Evolutionary conservation across 805 yeast species (phyloP), one percentile per base, ranked within the genome.

Genomic region (Spathaspora arborariae): DNA sequence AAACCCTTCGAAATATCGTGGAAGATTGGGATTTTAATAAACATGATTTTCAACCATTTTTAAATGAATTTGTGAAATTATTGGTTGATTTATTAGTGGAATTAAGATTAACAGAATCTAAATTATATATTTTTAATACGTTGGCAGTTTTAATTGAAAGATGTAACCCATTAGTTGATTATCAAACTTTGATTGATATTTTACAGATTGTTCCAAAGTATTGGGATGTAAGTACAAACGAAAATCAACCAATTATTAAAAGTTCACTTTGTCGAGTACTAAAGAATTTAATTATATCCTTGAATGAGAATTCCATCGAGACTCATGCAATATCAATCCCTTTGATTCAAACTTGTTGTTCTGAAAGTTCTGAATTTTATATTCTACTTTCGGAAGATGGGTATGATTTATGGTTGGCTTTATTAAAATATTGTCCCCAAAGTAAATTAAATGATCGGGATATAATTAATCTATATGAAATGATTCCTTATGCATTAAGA

Each of bases 1-100:
- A 84, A 56, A 80, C 92, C 0, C 65, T 91, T 18, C 76, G 82
- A 49, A 74, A 79, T 22, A 73, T 87, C 42, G 72, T 92, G 26
- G 91, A 88, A 50, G 97, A 90, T 56, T 88, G 95, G 88, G 91
- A 87, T 50, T 91, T 92, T 62, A 74, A 81, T 34, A 84, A 87
- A 49, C 70, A 67, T 13, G 81, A 72, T 24, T 88, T 94, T 56
- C 66, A 77, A 51, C 88, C 92, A 1, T 90, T 67, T 57, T 68
- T 86, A 45, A 74, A 78, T 22, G 72, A 71, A 1, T 76, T 78
- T 36, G 74, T 86, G 9, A 55, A 64, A 2, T 61, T 74, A n/a
- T 59, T 82, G 11, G 60, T 89, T 26, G 62, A 63, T 7, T 57
- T 86, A 16, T 58, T 89, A 35, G 66, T 72, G 6, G 67, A 68